Percentiles rank a stretch among this genome's conserved stretches.
phyloP scores from a whole-genome alignment of 495 filamentous ascomycete species.

The Neurospora discreta region DNA sequence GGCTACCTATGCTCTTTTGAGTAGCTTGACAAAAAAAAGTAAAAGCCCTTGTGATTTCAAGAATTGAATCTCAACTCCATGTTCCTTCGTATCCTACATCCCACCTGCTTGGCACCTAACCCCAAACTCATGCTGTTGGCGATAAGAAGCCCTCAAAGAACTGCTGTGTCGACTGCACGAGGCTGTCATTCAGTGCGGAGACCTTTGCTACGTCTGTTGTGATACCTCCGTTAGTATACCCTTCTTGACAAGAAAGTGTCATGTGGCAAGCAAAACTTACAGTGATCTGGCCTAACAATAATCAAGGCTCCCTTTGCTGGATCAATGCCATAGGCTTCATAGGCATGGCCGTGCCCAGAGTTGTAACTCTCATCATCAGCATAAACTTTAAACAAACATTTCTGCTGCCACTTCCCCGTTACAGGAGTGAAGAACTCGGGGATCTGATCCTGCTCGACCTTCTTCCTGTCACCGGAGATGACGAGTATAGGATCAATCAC shows the following conservation, averaged over 20 bases:
- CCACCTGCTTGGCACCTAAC: rapidly evolving
- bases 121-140: neutral
- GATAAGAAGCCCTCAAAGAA: slow-evolving; percentile 15
- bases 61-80: neutral
- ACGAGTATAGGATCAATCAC: slow-evolving; percentile 52
- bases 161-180: slow-evolving; percentile 3
- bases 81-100: neutral
- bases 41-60: neutral
- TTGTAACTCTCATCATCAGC: slow-evolving; percentile 60
- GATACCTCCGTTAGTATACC: neutral
- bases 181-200: slow-evolving; percentile 4
- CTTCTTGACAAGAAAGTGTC: too few species aligned
- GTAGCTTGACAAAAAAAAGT: neutral
- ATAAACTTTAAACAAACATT: slow-evolving; percentile 51
- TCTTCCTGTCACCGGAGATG: slow-evolving; percentile 38
- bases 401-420: slow-evolving; percentile 47
- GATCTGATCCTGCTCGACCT: slow-evolving; percentile 48
- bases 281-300: slow-evolving; percentile 59
- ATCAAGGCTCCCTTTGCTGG: slow-evolving; percentile 42
- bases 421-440: slow-evolving; percentile 48
- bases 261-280: slow-evolving; percentile 25
- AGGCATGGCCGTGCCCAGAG: slow-evolving; percentile 51
- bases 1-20: neutral
- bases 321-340: slow-evolving; percentile 49
- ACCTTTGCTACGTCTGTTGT: slow-evolving; percentile 19